Conservation (phyloP, 768 basidiomycete genomes). For the Amanita phalloides region DNA sequence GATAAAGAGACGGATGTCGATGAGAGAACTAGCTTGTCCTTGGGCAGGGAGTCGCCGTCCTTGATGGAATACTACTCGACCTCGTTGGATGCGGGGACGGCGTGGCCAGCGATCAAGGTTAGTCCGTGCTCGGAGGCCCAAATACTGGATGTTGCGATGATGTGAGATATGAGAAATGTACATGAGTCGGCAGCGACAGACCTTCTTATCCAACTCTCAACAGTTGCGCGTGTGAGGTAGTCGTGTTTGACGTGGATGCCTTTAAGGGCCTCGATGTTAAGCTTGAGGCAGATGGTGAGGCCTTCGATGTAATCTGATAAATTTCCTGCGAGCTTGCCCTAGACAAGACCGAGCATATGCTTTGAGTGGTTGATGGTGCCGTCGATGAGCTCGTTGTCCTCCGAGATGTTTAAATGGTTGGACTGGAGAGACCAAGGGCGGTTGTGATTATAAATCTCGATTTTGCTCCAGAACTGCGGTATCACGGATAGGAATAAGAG, state of each 20-base stretch:
- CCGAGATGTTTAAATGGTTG: conserved; percentile 79
- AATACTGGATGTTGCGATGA: conserved; percentile 38
- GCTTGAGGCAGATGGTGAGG: conserved; percentile 69
- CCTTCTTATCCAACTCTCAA: conserved; percentile 93
- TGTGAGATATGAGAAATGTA: not conserved
- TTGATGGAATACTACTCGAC: conserved; percentile 62
- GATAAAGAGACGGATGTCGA: too few species aligned
- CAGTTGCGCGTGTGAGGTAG: conserved; percentile 90
- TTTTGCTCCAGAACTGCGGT: too few species aligned
- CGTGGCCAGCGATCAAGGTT: conserved; percentile 72
- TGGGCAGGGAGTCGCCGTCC: conserved; percentile 60
- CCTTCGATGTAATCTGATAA: conserved; percentile 93
- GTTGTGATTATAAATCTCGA: conserved; percentile 20
- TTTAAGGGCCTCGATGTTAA: conserved; percentile 35
- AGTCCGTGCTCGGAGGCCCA: conserved; percentile 68
- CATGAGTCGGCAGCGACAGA: conserved; percentile 20
- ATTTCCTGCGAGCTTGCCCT: conserved; percentile 72
- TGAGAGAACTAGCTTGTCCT: conserved; percentile 51
- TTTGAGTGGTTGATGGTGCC: conserved; percentile 38
- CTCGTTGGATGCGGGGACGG: conserved; percentile 69
- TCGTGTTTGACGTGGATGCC: conserved; percentile 90
- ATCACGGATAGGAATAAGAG: too few species aligned
- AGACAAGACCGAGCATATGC: conserved; percentile 78
- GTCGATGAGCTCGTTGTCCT: conserved; percentile 41
- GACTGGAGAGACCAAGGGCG: conserved; percentile 68